Evolutionary conservation across 257 asterid species (phyloP), one percentile per base, ranked within the genome.

Genomic region (Craterostigma plantagineum): DNA sequence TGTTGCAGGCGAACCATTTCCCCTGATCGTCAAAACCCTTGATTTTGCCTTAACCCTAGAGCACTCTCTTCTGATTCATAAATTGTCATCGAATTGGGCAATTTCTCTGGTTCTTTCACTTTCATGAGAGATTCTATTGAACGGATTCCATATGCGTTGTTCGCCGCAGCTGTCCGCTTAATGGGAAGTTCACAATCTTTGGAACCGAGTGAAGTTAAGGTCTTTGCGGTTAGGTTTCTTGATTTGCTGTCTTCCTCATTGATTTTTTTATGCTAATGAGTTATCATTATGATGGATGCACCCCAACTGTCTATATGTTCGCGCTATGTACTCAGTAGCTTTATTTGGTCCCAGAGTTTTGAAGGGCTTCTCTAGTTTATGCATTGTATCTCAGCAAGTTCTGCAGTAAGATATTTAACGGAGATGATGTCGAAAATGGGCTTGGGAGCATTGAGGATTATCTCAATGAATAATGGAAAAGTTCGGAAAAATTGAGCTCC

Each of bases 391-490:
- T 39, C 82, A n/a, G 93, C 51, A 53, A 42, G 61, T 53, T 77
- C 15, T 73, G 77, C 49, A 63, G 65, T 48, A 53, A 50, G 8
- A 43, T 52, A n/a, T 59, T 49, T 42, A 55, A 38, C 39, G 58
- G 75, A 17, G 73, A 69, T 66, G 65, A 63, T 48, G 57, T 55
- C 54, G 77, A 71, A 45, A 72, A 68, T 56, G 91, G 91, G 48
- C 67, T 64, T 67, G 76, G 65, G 48, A 51, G 57, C 34, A 64
- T 76, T 35, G 95, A 83, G 63, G 83, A 79, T 61, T 64, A 61
- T 50, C 71, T 83, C 57, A 61, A 56, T 38, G 79, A 80, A 50
- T 63, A 86, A 33, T 62, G 86, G 83, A 70, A 75, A 68, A 61
- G 62, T 63, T 55, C 66, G 38, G 48, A 48, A n/a, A n/a, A 55